Evolutionary conservation across 371 early-diverging fungal species (phyloP), one percentile per base, ranked within the genome.

Genomic region (Choanephora cucurbitarum): DNA sequence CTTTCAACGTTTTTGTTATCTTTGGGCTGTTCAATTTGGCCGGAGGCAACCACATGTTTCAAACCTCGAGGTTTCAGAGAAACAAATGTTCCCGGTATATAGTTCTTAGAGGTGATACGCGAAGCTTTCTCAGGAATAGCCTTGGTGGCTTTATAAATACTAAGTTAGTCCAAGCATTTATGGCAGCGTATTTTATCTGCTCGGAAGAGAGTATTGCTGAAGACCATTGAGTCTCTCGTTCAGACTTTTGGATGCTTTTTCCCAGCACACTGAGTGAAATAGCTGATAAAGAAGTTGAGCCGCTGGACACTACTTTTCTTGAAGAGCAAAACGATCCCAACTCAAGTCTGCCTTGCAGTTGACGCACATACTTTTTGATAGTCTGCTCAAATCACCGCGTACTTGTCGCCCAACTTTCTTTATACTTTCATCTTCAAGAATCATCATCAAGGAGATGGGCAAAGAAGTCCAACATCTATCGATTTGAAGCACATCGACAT

Each of bases 21-120:
- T 18, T 9, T 19, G 9, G 18, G 1, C 9, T 43, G 43, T 19
- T 43, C 43, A 43, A 43, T 43, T 18, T 18, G 43, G 19, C 34
- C 49, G 13, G 19, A 49, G 18, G 17, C 49, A 34, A 34, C 14
- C 33, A 34, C 33, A 17, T 21, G 33, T 19, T 18, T 33, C 5
- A 17, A 5, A n/a, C 34, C 34, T 2, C 18, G 32, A 9, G 49
- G 34, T 10, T 49, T 34, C 4, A 49, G 19, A 34, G 17, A 15
- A 34, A 49, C 49, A 49, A n/a, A 49, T 15, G 37, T 49, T 49
- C 49, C 49, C 18, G 49, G 37, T n/a, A 32, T 9, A 18, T 34
- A 49, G 10, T 49, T 49, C 18, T 18, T 31, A 1, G 32, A 15
- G 3, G 0, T 49, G 8, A 49, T 8, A 1, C 49, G 32, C 1